phyloP scores from a whole-genome alignment of 768 basidiomycete genomes.

The Lentinus tigrinus region DNA sequence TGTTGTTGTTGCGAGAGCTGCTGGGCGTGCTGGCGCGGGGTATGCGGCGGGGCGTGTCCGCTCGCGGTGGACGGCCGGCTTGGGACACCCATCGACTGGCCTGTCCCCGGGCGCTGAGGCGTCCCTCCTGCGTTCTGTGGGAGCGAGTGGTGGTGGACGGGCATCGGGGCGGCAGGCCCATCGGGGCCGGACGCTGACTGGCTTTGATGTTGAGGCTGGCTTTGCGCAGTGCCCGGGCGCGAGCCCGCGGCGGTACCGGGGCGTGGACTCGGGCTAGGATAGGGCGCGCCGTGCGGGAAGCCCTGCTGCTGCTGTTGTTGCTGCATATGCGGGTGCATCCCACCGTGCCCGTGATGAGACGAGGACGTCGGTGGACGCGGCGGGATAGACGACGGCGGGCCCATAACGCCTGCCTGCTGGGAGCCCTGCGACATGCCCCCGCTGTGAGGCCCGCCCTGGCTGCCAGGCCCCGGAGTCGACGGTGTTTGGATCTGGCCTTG shows the following conservation, averaged over 20 bases:
- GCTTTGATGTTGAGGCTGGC: constrained; percentile 10
- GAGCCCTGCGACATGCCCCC: constrained; percentile 16
- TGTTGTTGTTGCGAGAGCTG: constrained; percentile 17
- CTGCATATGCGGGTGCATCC: constrained; percentile 16
- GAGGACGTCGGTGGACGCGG: constrained; percentile 25
- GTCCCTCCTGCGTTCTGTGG: constrained; percentile 16
- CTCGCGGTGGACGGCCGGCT: constrained; percentile 30
- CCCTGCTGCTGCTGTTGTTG: constrained; percentile 17
- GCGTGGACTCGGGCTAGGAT: constrained; percentile 14
- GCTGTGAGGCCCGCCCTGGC: constrained; percentile 8
- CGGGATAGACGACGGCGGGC: constrained; percentile 27
- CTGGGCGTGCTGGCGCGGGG: constrained; percentile 25
- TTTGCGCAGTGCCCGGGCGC: constrained; percentile 9
- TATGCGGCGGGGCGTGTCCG: constrained; percentile 26
- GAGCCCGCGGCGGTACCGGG: constrained; percentile 18
- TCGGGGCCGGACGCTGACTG: constrained; percentile 2
- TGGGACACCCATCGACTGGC: constrained; percentile 25
- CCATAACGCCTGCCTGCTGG: constrained; percentile 19
- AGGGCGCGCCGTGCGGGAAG: constrained; percentile 9
- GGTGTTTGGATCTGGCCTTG: constrained; percentile 22
- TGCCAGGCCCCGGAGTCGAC: constrained; percentile 7
- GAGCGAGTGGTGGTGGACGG: constrained; percentile 18
- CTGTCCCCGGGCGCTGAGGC: constrained; percentile 28
- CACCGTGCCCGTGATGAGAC: constrained; percentile 15
- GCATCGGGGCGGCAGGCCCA: constrained; percentile 17